Base-by-base conservation (phyloP, 2,329 filamentous ascomycete species). In the Akanthomyces uredinophilus region DNA sequence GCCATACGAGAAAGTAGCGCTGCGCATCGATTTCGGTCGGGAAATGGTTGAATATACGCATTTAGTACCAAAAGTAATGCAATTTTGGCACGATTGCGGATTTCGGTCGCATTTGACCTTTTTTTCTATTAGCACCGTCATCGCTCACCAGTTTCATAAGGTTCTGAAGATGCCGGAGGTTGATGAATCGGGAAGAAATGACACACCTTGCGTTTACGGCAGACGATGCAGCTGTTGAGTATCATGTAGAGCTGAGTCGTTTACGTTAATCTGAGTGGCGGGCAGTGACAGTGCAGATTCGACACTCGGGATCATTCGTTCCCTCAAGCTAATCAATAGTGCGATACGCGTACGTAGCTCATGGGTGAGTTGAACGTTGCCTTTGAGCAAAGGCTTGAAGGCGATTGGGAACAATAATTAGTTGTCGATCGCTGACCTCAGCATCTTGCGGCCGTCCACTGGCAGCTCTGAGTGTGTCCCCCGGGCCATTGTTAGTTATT, bases 101-200 rank as follows among this genome's bases (percentile, higher is more conserved):
- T 29, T 54, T 10, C 59, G 59, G 49, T 61, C 59, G 37, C 59
- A 61, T 16, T 55, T 61, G 27, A 61, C 49, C 59, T 61, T 13
- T n/a, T 18, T 51, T 6, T 51, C n/a, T n/a, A 3, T 51, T 22
- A 51, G 49, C n/a, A 37, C 29, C 29, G 29, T n/a, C n/a, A n/a
- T n/a, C n/a, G 29, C 2, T 13, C 22, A 27, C 18, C 46, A 18
- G 29, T 37, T 29, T 51, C 10, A 6, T 16, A 50, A 8, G 20
- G 27, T 10, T 14, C n/a, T 5, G 27, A 32, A 50, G 43, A 13
- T 5, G 20, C n/a, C 20, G 43, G 10, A 46, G n/a, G 8, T n/a
- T 46, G 43, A 22, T 46, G 5, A 20, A 13, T 22, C n/a, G n/a
- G n/a, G 49, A 22, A 20, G 29, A 13, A 10, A 37, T 13, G 22